Evolutionary conservation across 164 flowering plant species (phyloP).

Genomic region (Piper longum): DNA sequence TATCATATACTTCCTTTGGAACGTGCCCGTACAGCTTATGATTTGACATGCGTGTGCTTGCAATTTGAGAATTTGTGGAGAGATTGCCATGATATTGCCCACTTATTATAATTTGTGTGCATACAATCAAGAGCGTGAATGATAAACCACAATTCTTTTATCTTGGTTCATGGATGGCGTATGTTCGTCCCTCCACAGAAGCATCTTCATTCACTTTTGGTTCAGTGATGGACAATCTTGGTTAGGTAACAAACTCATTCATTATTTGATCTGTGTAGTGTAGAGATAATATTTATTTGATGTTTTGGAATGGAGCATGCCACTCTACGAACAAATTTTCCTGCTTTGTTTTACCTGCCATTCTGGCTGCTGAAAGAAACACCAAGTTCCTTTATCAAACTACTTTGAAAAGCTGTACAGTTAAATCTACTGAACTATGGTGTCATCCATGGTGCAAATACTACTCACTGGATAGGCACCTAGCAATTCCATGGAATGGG

Average conservation of each 20-base stretch:
- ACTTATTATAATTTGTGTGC: too few relatives aligned
- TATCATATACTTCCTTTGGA: too few relatives aligned
- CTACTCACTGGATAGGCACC: constrained; percentile 3
- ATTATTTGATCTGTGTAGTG: neutral
- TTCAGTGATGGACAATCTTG: neutral
- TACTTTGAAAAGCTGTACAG: neutral
- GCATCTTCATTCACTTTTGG: neutral
- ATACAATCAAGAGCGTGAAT: too few relatives aligned
- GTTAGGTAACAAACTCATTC: neutral
- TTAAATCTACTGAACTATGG: neutral
- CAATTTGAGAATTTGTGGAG: too few relatives aligned
- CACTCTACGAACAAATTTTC: neutral
- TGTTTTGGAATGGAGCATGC: neutral
- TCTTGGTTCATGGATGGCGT: neutral
- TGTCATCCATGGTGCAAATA: neutral
- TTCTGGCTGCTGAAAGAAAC: neutral
- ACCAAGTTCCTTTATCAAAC: neutral
- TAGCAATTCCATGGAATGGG: constrained; percentile 19
- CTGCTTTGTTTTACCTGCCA: neutral
- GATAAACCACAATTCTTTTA: too few relatives aligned
- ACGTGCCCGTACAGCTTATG: too few relatives aligned
- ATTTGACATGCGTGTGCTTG: too few relatives aligned
- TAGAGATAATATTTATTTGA: neutral
- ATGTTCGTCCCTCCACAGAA: neutral
- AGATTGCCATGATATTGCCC: too few relatives aligned